Base-by-base conservation (phyloP, 495 filamentous ascomycete species). In the Penicillium pulvis region DNA sequence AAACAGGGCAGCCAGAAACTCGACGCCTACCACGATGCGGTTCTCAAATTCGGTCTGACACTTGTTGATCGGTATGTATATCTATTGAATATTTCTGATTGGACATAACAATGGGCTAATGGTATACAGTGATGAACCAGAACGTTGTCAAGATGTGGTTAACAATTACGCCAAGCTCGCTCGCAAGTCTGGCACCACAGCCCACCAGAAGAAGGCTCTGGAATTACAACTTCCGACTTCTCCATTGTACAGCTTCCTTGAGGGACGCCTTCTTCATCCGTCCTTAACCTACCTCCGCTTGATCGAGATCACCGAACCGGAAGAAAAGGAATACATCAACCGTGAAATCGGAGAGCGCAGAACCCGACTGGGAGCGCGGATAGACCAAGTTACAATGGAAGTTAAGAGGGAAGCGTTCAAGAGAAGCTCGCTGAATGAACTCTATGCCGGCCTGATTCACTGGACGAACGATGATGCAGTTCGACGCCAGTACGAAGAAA, bases 311-410 rank as follows among this genome's bases (percentile, higher is more conserved):
- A 79, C 88, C 16, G 94, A 98, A 65, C 69, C 81, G 1, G 91
- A 95, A 41, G 95, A 98, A 71, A 94, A 88, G 64, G 90, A 94
- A 69, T 86, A 83, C 30, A 94, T 97, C 67, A 97, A 97, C 69
- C 89, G 85, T 20, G 85, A 96, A 54, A 96, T 98, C 61, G 92
- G 87, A 19, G 90, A 93, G 66, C 84, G 94, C 12, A 84, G 92
- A 51, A 96, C 93, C 20, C 85, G 94, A 19, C 81, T 98, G 12
- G 95, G 94, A 46, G 92, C 92, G 20, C 87, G 83, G 28, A 78
- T 93, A 57, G 87, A 81, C 26, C 89, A 96, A 55, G 92, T 97
- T 33, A 94, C 87, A 0, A 64, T 83, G 16, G 91, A 97, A 53
- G 94, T 97, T 33, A 96, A 92, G 65, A 80, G 88, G 10, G 95